phyloP scores from a whole-genome alignment of 495 filamentous ascomycete species.

The Lasiosphaeriaceae sp. region DNA sequence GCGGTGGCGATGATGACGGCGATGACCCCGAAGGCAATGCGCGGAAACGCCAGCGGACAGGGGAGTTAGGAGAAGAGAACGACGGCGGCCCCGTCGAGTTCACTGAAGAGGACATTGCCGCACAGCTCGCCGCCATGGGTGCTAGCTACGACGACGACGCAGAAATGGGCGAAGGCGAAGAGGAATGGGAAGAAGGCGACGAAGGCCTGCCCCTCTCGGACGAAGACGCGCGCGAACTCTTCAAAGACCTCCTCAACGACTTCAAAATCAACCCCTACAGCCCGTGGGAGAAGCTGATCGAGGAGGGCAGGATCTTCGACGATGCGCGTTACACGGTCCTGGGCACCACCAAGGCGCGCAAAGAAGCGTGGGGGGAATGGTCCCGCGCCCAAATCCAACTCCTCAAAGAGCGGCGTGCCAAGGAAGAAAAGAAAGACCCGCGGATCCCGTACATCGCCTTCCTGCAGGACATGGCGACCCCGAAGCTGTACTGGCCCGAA shows the following conservation, averaged over 20 bases:
- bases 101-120: conserved; percentile 91
- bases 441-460: conserved; percentile 79
- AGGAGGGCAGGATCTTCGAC: conserved; percentile 76
- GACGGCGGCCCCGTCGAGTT: conserved; percentile 72
- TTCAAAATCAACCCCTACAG: conserved; percentile 78
- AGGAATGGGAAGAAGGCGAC: conserved; percentile 67
- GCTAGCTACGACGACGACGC: conserved; percentile 59
- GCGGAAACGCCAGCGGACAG: conserved; percentile 64
- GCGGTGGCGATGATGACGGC: conserved; percentile 29
- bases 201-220: conserved; percentile 65
- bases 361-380: conserved; percentile 81
- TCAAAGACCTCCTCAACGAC: conserved; percentile 83
- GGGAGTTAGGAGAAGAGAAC: conserved; percentile 46
- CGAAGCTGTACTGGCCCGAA: conserved; percentile 94
- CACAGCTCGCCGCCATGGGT: conserved; percentile 83
- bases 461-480: conserved; percentile 72
- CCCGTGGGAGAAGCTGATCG: conserved; percentile 84
- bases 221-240: conserved; percentile 65
- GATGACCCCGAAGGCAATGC: conserved; percentile 47
- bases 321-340: conserved; percentile 84
- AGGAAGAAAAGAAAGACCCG: conserved; percentile 80
- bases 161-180: conserved; percentile 64
- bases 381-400: conserved; percentile 64
- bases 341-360: conserved; percentile 72
- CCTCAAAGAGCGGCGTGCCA: conserved; percentile 67